Conservation (phyloP, 1,139 yeast species). For the Suhomyces bribrorum region DNA sequence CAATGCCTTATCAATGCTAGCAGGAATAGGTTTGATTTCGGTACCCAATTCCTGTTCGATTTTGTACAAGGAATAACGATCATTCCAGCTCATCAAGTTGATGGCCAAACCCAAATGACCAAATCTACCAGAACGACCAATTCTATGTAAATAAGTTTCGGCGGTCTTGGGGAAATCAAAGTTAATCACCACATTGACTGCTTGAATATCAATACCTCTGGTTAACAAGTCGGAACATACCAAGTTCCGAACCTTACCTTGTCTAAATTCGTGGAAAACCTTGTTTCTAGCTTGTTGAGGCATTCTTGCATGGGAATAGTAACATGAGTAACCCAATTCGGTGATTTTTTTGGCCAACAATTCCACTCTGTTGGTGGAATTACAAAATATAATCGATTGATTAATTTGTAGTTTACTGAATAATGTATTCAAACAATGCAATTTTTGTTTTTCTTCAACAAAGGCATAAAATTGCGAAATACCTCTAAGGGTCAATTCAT, state of each 20-base stretch:
- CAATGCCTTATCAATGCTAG: slow-evolving; percentile 79
- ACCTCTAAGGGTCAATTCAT: slow-evolving; percentile 93
- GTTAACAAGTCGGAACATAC: slow-evolving; percentile 96
- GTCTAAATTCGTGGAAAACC: slow-evolving; percentile 98
- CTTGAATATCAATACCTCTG: slow-evolving; percentile 99
- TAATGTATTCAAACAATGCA: slow-evolving; percentile 92
- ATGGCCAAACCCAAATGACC: slow-evolving; percentile 98
- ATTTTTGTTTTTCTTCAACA: slow-evolving; percentile 93
- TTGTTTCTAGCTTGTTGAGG: slow-evolving; percentile 96
- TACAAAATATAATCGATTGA: slow-evolving; percentile 95
- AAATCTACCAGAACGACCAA: slow-evolving; percentile 98
- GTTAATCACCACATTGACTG: slow-evolving; percentile 95
- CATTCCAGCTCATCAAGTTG: slow-evolving; percentile 95
- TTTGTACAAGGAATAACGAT: slow-evolving; percentile 87
- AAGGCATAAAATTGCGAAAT: slow-evolving; percentile 96
- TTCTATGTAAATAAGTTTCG: slow-evolving; percentile 95
- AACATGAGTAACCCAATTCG: slow-evolving; percentile 95
- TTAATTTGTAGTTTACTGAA: slow-evolving; percentile 93
- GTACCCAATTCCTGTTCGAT: slow-evolving; percentile 98
- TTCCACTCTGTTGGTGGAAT: slow-evolving; percentile 95
- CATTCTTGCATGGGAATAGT: slow-evolving; percentile 96
- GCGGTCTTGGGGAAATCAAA: slow-evolving; percentile 98
- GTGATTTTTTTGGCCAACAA: slow-evolving; percentile 93
- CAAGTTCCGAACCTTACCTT: slow-evolving; percentile 94
- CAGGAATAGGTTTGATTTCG: slow-evolving; percentile 95